These are phyloP conservation scores for Pontederia paniculata DNA, from an alignment of 176 grass and related monocot species.

Conservation along the genomic window DNA sequence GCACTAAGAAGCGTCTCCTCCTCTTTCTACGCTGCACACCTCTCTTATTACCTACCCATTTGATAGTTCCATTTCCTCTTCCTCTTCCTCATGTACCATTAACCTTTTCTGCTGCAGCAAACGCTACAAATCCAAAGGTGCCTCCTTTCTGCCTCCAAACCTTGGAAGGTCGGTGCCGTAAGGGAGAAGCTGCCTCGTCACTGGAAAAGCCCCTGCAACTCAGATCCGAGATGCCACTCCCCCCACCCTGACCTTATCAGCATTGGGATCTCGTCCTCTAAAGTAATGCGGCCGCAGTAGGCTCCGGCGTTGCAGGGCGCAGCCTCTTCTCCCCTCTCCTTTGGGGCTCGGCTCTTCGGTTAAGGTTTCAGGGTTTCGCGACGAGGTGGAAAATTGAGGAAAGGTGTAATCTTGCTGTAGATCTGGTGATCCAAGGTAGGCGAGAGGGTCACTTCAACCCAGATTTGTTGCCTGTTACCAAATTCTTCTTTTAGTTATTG, in stretches of 20 bases:
- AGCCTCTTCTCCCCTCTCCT: not conserved
- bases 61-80: not conserved
- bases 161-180: not conserved
- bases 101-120: not conserved
- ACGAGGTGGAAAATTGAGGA: not conserved
- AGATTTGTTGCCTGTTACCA: not conserved
- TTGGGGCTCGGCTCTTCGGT: not conserved
- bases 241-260: no score
- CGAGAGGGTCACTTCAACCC: not conserved
- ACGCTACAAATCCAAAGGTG: constrained; percentile 1
- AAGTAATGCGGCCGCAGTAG: no score
- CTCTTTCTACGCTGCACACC: not conserved
- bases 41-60: no score
- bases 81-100: not conserved
- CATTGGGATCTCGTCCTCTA: no score
- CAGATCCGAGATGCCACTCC: not conserved
- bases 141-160: not conserved
- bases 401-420: constrained; percentile 2
- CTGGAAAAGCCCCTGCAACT: not conserved
- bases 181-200: not conserved
- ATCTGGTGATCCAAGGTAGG: constrained; percentile 4
- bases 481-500: not conserved
- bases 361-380: no score
- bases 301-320: not conserved
- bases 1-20: constrained; percentile 1